phyloP scores from a whole-genome alignment of 2,329 filamentous ascomycete species.

The Nigrospora sphaerica region DNA sequence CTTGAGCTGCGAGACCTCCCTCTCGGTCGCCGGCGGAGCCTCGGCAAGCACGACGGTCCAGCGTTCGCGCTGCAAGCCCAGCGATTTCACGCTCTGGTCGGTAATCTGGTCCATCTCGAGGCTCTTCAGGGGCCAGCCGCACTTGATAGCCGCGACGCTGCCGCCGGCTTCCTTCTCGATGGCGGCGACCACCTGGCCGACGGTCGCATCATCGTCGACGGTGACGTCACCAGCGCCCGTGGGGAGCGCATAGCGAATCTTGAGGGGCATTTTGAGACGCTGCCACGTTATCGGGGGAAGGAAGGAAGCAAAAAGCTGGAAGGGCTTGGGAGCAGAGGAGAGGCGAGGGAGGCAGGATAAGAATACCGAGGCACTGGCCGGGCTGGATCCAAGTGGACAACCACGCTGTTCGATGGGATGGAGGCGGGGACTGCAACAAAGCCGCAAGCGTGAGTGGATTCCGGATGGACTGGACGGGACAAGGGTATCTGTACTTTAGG shows the following conservation, averaged over 20 bases:
- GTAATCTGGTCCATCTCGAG: constrained; percentile 50
- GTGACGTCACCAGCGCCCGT: constrained; percentile 64
- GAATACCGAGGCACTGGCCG: too few relatives aligned
- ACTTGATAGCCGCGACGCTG: constrained; percentile 67
- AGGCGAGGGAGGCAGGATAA: not conserved
- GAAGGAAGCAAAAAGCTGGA: not conserved
- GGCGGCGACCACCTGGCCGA: constrained; percentile 51
- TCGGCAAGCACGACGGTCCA: constrained; percentile 41
- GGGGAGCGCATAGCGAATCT: constrained; percentile 69
- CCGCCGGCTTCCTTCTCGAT: constrained; percentile 61
- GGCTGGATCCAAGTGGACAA: too few relatives aligned
- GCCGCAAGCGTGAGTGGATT: too few relatives aligned
- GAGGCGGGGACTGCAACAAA: too few relatives aligned
- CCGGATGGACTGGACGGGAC: too few relatives aligned
- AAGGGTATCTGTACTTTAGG: too few relatives aligned
- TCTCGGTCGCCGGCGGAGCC: not conserved
- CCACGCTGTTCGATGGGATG: too few relatives aligned
- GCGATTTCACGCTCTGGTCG: constrained; percentile 37
- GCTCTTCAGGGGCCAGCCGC: constrained; percentile 71
- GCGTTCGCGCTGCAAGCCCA: constrained; percentile 41
- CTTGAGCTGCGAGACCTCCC: too few relatives aligned
- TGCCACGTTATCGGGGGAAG: constrained; percentile 2
- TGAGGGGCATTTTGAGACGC: constrained; percentile 40
- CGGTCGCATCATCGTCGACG: constrained; percentile 60
- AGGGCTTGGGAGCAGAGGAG: not conserved